Evolutionary conservation across 2,329 filamentous ascomycete genomes (phyloP), one percentile per base, ranked within the genome.

Genomic region (Penicillium hordei): DNA sequence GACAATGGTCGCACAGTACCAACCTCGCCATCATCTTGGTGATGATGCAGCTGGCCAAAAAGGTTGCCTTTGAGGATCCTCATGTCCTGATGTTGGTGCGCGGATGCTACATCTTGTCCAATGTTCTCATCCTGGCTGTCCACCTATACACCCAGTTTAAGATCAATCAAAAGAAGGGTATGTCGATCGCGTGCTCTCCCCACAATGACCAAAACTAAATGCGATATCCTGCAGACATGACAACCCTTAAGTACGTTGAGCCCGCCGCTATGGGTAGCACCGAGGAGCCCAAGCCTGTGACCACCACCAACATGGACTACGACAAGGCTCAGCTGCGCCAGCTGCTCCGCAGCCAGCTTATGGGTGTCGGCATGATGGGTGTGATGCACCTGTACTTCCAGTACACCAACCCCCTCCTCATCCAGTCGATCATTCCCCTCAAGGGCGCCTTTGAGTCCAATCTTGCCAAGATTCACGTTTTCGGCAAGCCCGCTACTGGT

Each of bases 341-440:
- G 64, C 84, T 91, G 65, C 91, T 93, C 84, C 94, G 94, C 78
- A 85, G 88, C 64, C 93, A 97, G 81, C 80, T 95, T 71, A 97
- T 96, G 90, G 94, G 94, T 60, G 83, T 99, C 58, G 93, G 85
- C 76, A 99, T 99, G 93, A 97, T 99, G 93, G 87, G 79, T 61
- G 90, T 97, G 73, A 97, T 99, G 93, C 94, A 99, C 82, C 67
- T 99, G 61, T 99, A 97, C 87, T 90, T 99, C 84, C 93, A 97
- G 78, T 99, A 97, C 88, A 97, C 93, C 81, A 99, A 97, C 87
- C 94, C 94, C 42, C 90, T 99, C 51, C 83, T 97, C 72, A 96
- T 99, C 81, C 94, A 99, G 86, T 95, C 90, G 76, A 96, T 99
- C 81, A 94, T 99, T 74, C 94, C 94, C 34, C 83, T 97, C 78